Base-by-base conservation (phyloP, 2,329 filamentous ascomycete genomes). In the Colletotrichum brevisporum region DNA sequence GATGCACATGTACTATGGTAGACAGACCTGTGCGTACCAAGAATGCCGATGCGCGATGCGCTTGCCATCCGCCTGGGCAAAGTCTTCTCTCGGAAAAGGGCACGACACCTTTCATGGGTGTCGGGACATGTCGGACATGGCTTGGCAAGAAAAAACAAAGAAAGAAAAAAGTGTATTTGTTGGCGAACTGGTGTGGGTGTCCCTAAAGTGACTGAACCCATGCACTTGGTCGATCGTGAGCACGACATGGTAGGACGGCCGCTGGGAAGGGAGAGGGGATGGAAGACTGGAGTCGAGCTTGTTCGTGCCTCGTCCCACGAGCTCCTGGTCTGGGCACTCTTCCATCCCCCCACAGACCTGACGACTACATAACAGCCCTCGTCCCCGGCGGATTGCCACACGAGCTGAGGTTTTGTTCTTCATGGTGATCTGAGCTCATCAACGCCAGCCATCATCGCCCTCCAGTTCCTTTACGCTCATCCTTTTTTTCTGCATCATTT, bases 121-220 rank as follows among this genome's bases (percentile, higher is more conserved):
- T 66, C 67, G 62, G 67, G 52, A 56, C 31, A 67, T 69, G 56
- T 69, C 67, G 67, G 62, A 16, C 51, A 18, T 69, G 55, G 26
- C 67, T 69, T 67, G 62, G 62, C 63, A 48, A 53, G 39, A 18
- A 21, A 53, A 15, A 36, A 18, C 8, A 36, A 6, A 53, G 36
- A 24, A 18, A 39, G 41, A 53, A n/a, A 24, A 18, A 6, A 54
- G 24, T 55, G 12, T n/a, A 55, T 47, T 39, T 21, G 18, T 27
- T 27, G 26, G 36, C 45, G 39, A 52, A 18, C 16, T 10, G 18
- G 51, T 59, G 36, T 48, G 36, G 43, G 24, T 47, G 62, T 56
- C 62, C 43, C 51, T 27, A 39, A 36, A 45, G 36, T 36, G n/a
- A 36, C 39, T n/a, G 26, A 12, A 41, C 39, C 56, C 62, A 47